Evolutionary conservation across 352 stramenopile species (phyloP).

Genomic region (Globisporangium camurandrum): DNA sequence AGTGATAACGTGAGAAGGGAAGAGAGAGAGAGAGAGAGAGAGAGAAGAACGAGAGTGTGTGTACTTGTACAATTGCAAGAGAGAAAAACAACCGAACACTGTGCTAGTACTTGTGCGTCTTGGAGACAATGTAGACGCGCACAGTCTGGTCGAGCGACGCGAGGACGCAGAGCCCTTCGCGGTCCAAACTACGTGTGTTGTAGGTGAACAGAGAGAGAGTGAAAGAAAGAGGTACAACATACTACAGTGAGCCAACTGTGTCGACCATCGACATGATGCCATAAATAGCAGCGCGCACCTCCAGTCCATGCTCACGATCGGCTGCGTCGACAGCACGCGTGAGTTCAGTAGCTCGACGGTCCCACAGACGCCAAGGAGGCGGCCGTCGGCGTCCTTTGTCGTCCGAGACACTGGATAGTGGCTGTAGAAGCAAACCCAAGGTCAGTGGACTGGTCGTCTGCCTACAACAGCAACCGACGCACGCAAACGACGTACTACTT

Average conservation of each 20-base stretch:
- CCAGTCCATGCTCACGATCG: conserved; percentile 96
- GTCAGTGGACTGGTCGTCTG: too few species aligned
- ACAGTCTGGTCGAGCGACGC: conserved; percentile 94
- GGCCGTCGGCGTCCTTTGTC: conserved; percentile 78
- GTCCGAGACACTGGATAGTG: conserved; percentile 78
- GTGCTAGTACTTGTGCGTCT: conserved; percentile 91
- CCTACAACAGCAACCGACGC: not conserved
- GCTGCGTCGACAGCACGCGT: conserved; percentile 93
- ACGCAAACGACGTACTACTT: conserved; percentile 85
- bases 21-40: not conserved
- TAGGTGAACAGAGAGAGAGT: too few species aligned
- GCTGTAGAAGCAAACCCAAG: conserved; percentile 21
- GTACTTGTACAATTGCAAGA: not conserved
- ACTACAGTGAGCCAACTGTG: too few species aligned
- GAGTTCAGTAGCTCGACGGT: conserved; percentile 94
- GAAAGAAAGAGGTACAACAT: too few species aligned
- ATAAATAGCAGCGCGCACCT: conserved; percentile 26
- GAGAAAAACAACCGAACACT: not conserved
- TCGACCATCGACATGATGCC: conserved; percentile 3
- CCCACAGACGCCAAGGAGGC: conserved; percentile 85
- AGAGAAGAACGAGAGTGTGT: not conserved
- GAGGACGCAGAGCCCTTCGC: conserved; percentile 89
- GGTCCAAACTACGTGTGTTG: conserved; percentile 54
- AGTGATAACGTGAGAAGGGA: not conserved
- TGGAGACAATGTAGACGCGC: conserved; percentile 93